Base-by-base conservation (phyloP, 2,329 filamentous ascomycete species). In the Fusarium oxysporum region DNA sequence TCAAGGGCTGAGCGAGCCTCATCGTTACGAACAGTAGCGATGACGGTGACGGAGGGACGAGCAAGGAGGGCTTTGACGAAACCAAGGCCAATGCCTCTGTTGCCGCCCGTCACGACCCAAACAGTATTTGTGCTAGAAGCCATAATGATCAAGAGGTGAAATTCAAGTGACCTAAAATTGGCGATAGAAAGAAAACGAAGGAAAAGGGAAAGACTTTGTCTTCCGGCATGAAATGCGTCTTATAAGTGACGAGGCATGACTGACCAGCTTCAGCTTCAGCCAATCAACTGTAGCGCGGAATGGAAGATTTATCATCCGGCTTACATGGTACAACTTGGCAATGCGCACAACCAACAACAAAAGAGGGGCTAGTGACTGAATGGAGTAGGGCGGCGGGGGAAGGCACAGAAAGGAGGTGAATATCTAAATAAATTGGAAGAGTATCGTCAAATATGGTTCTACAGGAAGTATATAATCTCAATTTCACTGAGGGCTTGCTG, bases 41-140 rank as follows among this genome's bases (percentile, higher is more conserved):
- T 77, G 50, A 83, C 75, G 4, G 79, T 89, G 75, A 90, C 88
- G 72, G 88, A 88, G 71, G 88, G 84, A 25, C 88, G 87, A 37
- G 85, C 80, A 3, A 86, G 79, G 48, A 85, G 80, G 1, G 70
- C 60, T 40, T 75, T 76, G 33, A 83, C 69, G 9, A 85, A 75
- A 3, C 82, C 83, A 13, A 79, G 73, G 6, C 84, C 83, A 12
- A 85, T 78, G 51, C 83, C 83, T 62, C 83, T 78, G 60, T 85
- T 85, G 14, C 75, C 81, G 45, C 83, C 83, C 0, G 83, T 85
- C 23, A 85, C 69, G 8, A 84, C 72, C 56, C 82, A 82, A 19
- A 83, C 76, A 9, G 77, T 80, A 37, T 76, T 80, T 4, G 9
- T 43, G 13, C 32, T 32, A 25, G 51, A 40, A 7, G 19, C 3